phyloP scores from a whole-genome alignment of 2,329 filamentous ascomycete genomes.

The Pezicula carpinea region DNA sequence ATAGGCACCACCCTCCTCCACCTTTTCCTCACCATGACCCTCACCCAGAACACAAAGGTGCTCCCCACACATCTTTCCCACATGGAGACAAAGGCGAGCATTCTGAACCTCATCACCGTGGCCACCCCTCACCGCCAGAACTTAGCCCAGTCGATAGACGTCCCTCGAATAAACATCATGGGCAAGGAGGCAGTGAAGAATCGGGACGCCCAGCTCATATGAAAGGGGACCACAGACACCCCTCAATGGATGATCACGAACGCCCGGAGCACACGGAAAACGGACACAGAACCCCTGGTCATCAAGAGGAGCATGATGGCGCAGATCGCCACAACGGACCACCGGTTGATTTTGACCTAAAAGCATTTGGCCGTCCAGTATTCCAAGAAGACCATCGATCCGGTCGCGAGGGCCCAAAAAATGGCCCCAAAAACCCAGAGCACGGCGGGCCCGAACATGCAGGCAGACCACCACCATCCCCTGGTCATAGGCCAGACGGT shows the following conservation, averaged over 20 bases:
- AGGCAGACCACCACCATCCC: not conserved
- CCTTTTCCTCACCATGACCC: constrained; percentile 5
- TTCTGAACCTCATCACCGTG: constrained; percentile 6
- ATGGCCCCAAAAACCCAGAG: not conserved
- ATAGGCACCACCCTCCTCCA: constrained; percentile 11
- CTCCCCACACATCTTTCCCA: not conserved
- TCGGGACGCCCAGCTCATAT: too few relatives aligned
- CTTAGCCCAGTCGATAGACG: not conserved
- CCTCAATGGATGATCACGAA: too few relatives aligned
- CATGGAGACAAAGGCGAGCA: not conserved
- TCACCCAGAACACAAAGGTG: not conserved
- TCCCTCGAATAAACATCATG: not conserved
- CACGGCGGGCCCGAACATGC: not conserved
- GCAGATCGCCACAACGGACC: not conserved
- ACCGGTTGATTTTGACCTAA: not conserved
- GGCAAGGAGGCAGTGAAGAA: too few relatives aligned
- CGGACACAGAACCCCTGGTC: too few relatives aligned
- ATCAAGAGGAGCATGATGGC: not conserved
- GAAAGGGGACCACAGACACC: too few relatives aligned
- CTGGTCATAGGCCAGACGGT: not conserved
- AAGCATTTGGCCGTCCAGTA: not conserved
- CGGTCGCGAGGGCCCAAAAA: not conserved
- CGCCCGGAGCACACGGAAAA: too few relatives aligned
- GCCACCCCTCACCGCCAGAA: constrained; percentile 1
- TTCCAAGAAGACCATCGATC: not conserved